A percentile compares a stretch with the other conserved stretches of the same genome.
These are phyloP conservation scores for Ananas comosus DNA, from an alignment of 176 grass and related monocot genomes.

Conservation along the genomic window DNA sequence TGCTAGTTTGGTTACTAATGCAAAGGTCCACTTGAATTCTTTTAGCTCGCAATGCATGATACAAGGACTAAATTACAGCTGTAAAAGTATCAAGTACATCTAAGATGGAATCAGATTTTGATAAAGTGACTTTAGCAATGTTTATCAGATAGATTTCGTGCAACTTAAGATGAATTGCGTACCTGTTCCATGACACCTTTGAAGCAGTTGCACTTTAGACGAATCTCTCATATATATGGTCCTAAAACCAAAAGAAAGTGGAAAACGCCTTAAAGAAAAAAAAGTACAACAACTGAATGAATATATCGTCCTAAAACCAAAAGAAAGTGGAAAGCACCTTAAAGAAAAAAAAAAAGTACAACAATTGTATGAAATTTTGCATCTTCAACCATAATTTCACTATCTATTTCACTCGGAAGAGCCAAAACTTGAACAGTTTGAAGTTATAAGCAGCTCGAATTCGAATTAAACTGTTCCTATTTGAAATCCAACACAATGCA, in stretches of 20 bases:
- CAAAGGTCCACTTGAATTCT: no score
- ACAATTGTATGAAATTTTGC: neutral
- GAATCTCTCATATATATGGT: slow-evolving; percentile 54
- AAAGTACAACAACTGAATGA: neutral
- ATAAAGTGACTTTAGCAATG: no score
- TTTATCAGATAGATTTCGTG: neutral
- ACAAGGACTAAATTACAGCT: no score
- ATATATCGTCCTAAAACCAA: slow-evolving; percentile 63
- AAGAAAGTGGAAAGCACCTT: no score
- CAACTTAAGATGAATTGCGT: slow-evolving; percentile 19
- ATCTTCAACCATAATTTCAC: neutral
- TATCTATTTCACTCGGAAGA: neutral
- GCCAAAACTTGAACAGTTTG: neutral
- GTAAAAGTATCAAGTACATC: no score
- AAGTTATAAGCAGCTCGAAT: no score
- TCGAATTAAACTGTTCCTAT: no score
- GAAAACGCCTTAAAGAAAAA: slow-evolving; percentile 3
- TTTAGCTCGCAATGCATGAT: no score
- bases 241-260: slow-evolving; percentile 35
- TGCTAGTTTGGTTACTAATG: no score
- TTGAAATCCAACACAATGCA: no score
- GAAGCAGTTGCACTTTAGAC: slow-evolving; percentile 55
- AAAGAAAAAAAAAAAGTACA: neutral
- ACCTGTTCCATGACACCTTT: slow-evolving; percentile 56
- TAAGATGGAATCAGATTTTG: no score